Evolutionary conservation across 306 rosid genomes (phyloP), one percentile per base, ranked within the genome.

Genomic region (Elaeagnus macrophylla): DNA sequence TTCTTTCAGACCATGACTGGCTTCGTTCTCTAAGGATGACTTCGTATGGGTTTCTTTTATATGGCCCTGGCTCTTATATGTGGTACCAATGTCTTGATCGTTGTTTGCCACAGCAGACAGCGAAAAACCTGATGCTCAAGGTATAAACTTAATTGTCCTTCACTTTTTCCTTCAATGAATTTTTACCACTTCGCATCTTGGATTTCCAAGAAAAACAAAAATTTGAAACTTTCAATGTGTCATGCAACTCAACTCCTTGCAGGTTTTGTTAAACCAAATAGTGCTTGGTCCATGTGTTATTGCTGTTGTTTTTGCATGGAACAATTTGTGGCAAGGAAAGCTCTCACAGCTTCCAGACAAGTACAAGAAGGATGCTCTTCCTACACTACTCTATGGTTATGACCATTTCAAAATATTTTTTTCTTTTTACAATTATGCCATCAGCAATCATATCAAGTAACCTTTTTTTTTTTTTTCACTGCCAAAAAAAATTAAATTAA

Each of bases 11-110:
- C 60, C 95, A 91, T 64, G 96, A 86, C 64, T 91, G 94, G 93
- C 70, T 87, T 36, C 95, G 96, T 56, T 78, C 96, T 49, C 64
- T 91, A 54, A 77, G 96, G 62, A 91, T 91, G 95, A 56, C 83
- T 71, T 86, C 99, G 46, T 91, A 91, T 65, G 99, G 99, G 52
- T 75, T 87, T 77, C 82, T 91, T 59, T 17, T 80, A 35, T 87
- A 91, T 57, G 99, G 99, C 15, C 99, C 99, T 18, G 96, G 99
- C 51, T 86, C 99, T 52, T 86, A 78, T 78, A 86, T 84, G 36
- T 91, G 99, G 99, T 91, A 91, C 78, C 81, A 78, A 70, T 80
- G 15, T 61, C 95, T 91, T 60, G 99, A 91, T 56, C 79, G 50
- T 55, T 46, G 37, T 53, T 58, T 87, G 64, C 89, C 91, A 1